phyloP scores from a whole-genome alignment of 192 early-diverging fungal genomes.

The Phlyctochytrium arcticum region DNA sequence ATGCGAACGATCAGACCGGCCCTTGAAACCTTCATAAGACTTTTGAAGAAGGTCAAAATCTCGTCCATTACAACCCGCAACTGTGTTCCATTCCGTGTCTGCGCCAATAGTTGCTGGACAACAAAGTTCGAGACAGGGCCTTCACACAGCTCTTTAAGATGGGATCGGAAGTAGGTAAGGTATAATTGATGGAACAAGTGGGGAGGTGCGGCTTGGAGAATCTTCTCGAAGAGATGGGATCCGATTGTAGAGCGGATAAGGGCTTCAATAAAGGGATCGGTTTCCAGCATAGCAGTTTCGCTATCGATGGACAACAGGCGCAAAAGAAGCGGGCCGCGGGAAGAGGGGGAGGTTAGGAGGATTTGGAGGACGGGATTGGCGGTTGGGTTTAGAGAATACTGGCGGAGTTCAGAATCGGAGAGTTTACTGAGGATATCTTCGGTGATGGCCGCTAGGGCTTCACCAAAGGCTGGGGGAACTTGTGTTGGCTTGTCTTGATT shows the following conservation, averaged over 20 bases:
- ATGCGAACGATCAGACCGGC: conserved; percentile 70
- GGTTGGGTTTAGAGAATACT: conserved; percentile 58
- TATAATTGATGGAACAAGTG: conserved; percentile 61
- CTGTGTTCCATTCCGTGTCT: conserved; percentile 57
- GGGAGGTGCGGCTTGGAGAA: conserved; percentile 29
- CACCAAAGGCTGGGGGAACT: conserved; percentile 64
- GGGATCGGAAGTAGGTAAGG: conserved; percentile 57
- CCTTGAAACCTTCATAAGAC: conserved; percentile 38
- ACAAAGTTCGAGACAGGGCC: conserved; percentile 81
- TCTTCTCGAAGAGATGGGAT: conserved; percentile 74
- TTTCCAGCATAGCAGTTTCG: not conserved
- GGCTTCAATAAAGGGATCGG: conserved; percentile 34
- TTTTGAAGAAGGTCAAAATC: conserved; percentile 18
- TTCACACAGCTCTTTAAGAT: conserved; percentile 56
- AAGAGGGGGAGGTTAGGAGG: conserved; percentile 29
- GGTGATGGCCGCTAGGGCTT: conserved; percentile 50
- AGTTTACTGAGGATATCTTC: conserved; percentile 40
- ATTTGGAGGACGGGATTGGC: conserved; percentile 78
- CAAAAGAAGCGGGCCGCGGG: conserved; percentile 13
- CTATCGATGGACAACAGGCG: conserved; percentile 11
- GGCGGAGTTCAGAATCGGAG: conserved; percentile 49
- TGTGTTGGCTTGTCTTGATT: not conserved
- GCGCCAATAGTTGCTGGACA: conserved; percentile 68
- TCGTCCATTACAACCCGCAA: conserved; percentile 65
- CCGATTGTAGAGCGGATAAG: conserved; percentile 69